Evolutionary conservation across 2,329 filamentous ascomycete genomes (phyloP), one percentile per base, ranked within the genome.

Genomic region (Amauroascus niger): DNA sequence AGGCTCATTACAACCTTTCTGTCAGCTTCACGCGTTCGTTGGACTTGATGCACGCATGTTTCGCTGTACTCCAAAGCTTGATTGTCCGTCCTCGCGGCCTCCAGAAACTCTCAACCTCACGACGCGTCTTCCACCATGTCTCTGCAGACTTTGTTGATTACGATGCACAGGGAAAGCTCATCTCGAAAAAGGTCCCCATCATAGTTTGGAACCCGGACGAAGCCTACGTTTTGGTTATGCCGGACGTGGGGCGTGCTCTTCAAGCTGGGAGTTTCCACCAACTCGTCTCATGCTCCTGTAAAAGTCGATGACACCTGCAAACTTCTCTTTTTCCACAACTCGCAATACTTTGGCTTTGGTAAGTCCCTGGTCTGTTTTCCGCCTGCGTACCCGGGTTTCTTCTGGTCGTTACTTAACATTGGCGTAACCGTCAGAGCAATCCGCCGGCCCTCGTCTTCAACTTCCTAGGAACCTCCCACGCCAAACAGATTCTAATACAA

Each of bases 271-370:
- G 51, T 53, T 54, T 43, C 54, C n/a, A n/a, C n/a, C n/a, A n/a
- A n/a, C 14, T 30, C 49, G 18, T n/a, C 16, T 56, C 59, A n/a
- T 22, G 11, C 22, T 30, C 8, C 3, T 18, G 16, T 14, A 30
- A 20, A 6, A 9, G 22, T 6, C 41, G 49, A 54, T 56, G 59
- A 61, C 33, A 58, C 53, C 55, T 65, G 60, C 56, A 60, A 61
- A 59, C 50, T 64, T 49, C 57, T 53, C 40, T 65, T 60, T 57
- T 65, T 62, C 54, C 60, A 64, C 49, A 58, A 63, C 35, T 60
- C 58, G 6, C 59, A 59, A 43, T 55, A 63, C 46, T 65, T 65
- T 54, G 60, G 63, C 2, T 55, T 60, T 56, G 55, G 62, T 64
- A 55, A 2, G 41, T n/a, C n/a, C n/a, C n/a, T n/a, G n/a, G n/a